Evolutionary conservation across 768 basidiomycete species (phyloP), one percentile per base, ranked within the genome.

Genomic region (Hericium coralloides): DNA sequence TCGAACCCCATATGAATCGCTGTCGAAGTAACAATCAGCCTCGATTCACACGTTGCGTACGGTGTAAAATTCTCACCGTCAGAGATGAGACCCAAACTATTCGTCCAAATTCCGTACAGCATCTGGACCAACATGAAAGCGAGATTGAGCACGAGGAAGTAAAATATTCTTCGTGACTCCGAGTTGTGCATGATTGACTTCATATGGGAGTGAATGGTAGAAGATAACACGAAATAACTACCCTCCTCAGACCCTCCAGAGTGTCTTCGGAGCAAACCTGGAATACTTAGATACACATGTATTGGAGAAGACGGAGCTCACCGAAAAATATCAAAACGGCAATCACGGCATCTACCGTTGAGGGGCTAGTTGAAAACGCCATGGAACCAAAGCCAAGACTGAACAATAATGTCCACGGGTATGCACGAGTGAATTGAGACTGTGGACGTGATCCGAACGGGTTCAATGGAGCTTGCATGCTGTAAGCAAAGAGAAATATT

Each of bases 1-100:
- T 99, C 97, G 64, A 99, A 99, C 12, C 93, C 92, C 97, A 98
- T 99, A 67, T 99, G 97, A 38, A 99, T 98, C 20, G 97, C 95
- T 98, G 62, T 12, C 4, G 14, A 41, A n/a, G 12, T 8, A 8
- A 8, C 6, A 31, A 31, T 31, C 31, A 31, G 31, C 31, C 31
- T 31, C 31, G 31, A 31, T 31, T 9, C 31, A 31, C 31, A 9
- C 4, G 31, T 31, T 31, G 31, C 31, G 31, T 31, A 31, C 15
- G 1, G 39, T 37, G 20, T 41, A n/a, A 12, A 10, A 45, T 25
- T 23, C 55, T 12, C 61, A 95, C 95, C 95, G 68, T 99, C 97
- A 10, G 94, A 97, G 57, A 99, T 98, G 38, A 99, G 74, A 6
- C 97, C 97, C 49, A 99, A 71, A 63, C 90, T 93, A 65, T 99